A percentile compares a stretch with the other conserved stretches of the same genome.
phyloP scores from a whole-genome alignment of 1,284 basidiomycete genomes.

The Fomitiporia mediterranea region DNA sequence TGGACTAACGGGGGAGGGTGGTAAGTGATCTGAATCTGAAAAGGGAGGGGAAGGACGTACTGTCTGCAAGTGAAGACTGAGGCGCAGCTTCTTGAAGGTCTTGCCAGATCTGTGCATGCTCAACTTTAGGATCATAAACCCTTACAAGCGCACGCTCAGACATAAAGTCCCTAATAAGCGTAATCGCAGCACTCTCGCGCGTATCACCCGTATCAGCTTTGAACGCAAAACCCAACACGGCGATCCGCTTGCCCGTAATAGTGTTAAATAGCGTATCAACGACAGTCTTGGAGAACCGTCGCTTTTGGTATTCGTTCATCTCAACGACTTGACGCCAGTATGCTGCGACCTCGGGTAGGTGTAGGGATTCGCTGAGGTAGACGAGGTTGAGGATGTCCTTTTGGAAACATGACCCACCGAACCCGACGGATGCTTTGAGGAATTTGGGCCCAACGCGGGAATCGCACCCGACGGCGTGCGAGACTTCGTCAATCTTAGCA shows the following conservation, averaged over 20 bases:
- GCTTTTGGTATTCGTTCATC: conserved; percentile 97
- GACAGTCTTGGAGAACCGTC: conserved; percentile 83
- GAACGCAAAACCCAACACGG: conserved; percentile 95
- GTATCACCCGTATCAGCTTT: conserved; percentile 97
- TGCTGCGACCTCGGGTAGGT: conserved; percentile 94
- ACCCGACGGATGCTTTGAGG: conserved; percentile 93
- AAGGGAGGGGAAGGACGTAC: conserved; percentile 41
- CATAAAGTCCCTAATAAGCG: conserved; percentile 90
- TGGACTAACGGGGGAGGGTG: conserved; percentile 54
- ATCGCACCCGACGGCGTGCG: conserved; percentile 92
- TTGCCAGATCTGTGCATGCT: conserved; percentile 66
- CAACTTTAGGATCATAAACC: conserved; percentile 91
- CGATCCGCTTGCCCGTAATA: conserved; percentile 93
- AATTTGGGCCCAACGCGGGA: conserved; percentile 93
- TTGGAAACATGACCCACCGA: conserved; percentile 99
- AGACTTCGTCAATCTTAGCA: conserved; percentile 97
- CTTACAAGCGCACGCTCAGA: conserved; percentile 83
- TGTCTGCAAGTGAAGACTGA: conserved; percentile 40
- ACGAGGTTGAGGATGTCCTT: conserved; percentile 99
- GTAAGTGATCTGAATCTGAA: neutral
- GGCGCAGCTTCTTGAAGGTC: conserved; percentile 71
- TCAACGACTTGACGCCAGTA: conserved; percentile 97
- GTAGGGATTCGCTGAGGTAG: conserved; percentile 91
- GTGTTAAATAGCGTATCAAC: conserved; percentile 98
- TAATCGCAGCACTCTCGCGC: conserved; percentile 95